phyloP scores from a whole-genome alignment of 1,284 basidiomycete species.

The Violaceomyces palustris region DNA sequence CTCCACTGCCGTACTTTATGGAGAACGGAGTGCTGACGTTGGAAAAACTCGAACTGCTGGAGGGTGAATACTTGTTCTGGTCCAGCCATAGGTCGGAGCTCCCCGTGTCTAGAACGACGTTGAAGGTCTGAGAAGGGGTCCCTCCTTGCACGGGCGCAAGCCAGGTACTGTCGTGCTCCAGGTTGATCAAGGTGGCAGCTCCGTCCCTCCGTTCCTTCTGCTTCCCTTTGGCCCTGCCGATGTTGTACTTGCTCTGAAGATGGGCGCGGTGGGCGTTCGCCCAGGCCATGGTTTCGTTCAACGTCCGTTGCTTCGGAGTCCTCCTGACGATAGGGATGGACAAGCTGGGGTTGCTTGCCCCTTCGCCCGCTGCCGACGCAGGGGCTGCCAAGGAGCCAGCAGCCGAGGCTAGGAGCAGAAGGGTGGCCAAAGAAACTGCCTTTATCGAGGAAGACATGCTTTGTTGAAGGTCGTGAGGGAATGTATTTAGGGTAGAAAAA shows the following conservation, averaged over 20 bases:
- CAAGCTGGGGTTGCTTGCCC: too few species aligned
- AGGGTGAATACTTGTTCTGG: constrained; percentile 9
- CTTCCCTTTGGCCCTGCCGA: constrained; percentile 2
- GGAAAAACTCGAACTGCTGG: constrained; percentile 12
- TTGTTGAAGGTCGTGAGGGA: too few species aligned
- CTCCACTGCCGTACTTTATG: constrained; percentile 29
- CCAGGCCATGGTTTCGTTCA: constrained; percentile 29
- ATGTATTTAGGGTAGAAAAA: too few species aligned
- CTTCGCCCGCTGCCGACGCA: too few species aligned
- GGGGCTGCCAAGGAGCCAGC: too few species aligned
- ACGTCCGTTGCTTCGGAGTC: too few species aligned
- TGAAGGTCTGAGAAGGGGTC: constrained; percentile 13
- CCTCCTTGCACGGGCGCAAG: constrained; percentile 26
- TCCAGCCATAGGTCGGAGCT: constrained; percentile 32
- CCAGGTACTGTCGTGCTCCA: constrained; percentile 34
- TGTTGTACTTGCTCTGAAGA: constrained; percentile 31
- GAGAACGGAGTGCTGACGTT: constrained; percentile 17
- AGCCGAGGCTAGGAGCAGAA: too few species aligned
- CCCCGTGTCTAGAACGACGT: constrained; percentile 40
- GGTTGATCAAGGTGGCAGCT: constrained; percentile 16
- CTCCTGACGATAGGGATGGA: too few species aligned
- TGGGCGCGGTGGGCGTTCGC: constrained; percentile 28
- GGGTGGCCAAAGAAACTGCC: too few species aligned
- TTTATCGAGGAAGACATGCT: too few species aligned
- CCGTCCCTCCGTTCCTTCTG: constrained; percentile 5